phyloP scores from a whole-genome alignment of 495 filamentous ascomycete species.

The Penicillium salamii region DNA sequence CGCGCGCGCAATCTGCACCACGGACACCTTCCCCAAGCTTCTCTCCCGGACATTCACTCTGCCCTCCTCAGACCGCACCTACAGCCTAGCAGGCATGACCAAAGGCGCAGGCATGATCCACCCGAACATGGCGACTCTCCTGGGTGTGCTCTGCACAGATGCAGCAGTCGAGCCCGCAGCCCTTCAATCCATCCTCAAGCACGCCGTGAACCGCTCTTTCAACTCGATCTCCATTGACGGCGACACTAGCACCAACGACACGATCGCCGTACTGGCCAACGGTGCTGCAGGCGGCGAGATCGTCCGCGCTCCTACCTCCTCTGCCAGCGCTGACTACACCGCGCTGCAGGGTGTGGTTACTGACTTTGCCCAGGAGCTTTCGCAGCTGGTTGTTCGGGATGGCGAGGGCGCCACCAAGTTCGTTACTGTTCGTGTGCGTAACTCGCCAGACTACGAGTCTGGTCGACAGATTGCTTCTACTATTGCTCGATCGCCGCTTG shows the following conservation, averaged over 20 bases:
- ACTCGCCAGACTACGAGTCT: conserved; percentile 63
- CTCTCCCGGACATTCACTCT: conserved; percentile 79
- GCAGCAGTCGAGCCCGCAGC: conserved; percentile 70
- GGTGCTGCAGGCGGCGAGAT: conserved; percentile 76
- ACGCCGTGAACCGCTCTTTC: conserved; percentile 81
- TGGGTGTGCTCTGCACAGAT: conserved; percentile 92
- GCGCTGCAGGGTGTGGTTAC: conserved; percentile 69
- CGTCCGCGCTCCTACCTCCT: conserved; percentile 31
- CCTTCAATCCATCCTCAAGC: conserved; percentile 66
- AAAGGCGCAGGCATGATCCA: conserved; percentile 99
- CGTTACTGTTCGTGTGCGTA: conserved; percentile 82
- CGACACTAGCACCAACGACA: conserved; percentile 97
- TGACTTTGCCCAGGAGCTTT: conserved; percentile 75
- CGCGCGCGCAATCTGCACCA: conserved; percentile 95
- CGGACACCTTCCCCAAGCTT: conserved; percentile 98
- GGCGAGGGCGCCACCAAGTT: conserved; percentile 99
- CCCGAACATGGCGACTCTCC: conserved; percentile 96
- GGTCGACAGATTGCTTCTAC: conserved; percentile 73
- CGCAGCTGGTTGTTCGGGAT: conserved; percentile 90
- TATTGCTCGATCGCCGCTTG: conserved; percentile 90
- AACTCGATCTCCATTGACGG: conserved; percentile 97
- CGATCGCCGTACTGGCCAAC: conserved; percentile 88
- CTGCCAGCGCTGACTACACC: conserved; percentile 58
- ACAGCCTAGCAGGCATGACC: conserved; percentile 90
- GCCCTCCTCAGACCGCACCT: conserved; percentile 70